Base-by-base conservation (phyloP, 192 early-diverging fungal species). In the Podila minutissima region DNA sequence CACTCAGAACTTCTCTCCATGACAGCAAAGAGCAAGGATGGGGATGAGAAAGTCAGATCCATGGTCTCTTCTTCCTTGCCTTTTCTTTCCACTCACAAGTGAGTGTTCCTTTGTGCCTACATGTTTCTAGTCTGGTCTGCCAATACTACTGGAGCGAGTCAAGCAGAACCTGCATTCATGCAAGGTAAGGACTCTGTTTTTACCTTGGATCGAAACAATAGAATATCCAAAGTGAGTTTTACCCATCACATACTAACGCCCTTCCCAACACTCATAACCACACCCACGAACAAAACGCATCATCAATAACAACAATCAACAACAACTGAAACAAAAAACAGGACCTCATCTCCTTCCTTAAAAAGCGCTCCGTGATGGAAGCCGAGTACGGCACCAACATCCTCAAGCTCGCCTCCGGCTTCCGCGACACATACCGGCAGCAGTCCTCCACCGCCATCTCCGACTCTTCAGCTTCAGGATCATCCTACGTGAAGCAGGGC, bases 331-430 rank as follows among this genome's bases (percentile, higher is more conserved):
- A 38, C 13, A 24, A 46, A n/a, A 5, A 31, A 19, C 68, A 92
- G 89, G 93, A 99, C 70, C 85, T 92, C 15, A 85, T 90, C 4
- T 61, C 77, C 0, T 98, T 99, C 69, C 84, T 99, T 20, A 94
- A 93, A 69, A 95, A 92, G 67, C 89, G 97, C n/a, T 94, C 97
- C 2, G 74, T 85, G 6, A 93, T 98, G 41, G 97, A 99, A 74
- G 96, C 95, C 62, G 95, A 97, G 48, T 98, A 99, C 81, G 93
- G 91, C 26, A 86, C 91, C 50, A 85, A 87, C 50, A 87, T 99
- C 86, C 84, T 90, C 38, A 96, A 96, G 70, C 84, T 97, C 0
- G 88, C 92, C 10, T 92, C 91, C 31, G 76, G 73, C 57, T 86
- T 89, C 64, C 83, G 86, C 32, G 91, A 91, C 73, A 67, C 84